Conservation (phyloP, 225 moss, liverwort and hornwort species). For the Physcomitrellopsis africana region DNA sequence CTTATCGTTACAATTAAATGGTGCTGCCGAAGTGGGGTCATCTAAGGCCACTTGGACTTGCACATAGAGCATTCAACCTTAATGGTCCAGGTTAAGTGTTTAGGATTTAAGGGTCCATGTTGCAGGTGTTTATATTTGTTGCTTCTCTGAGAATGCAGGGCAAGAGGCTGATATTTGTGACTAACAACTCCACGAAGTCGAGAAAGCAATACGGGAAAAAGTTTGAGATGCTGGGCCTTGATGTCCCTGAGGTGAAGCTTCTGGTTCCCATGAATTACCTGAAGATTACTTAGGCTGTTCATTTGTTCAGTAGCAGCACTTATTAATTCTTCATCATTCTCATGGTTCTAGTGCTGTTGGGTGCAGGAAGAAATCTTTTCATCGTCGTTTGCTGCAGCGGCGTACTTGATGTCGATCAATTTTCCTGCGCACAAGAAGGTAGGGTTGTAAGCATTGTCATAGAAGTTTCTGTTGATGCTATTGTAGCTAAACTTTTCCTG, state of each 20-base stretch:
- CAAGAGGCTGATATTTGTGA: constrained; percentile 76
- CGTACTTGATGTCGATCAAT: constrained; percentile 70
- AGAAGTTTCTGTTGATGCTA: neutral
- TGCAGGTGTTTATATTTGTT: neutral
- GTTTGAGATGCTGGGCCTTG: constrained; percentile 54
- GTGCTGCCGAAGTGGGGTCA: neutral
- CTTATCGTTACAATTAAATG: neutral
- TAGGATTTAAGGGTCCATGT: neutral
- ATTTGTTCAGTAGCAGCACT: neutral
- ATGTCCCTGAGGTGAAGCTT: no score
- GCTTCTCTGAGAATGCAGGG: constrained; percentile 41
- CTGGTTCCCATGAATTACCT: neutral
- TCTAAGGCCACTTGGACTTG: neutral
- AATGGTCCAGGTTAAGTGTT: no score
- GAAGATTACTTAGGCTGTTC: neutral
- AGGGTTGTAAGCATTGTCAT: neutral
- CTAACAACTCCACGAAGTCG: constrained; percentile 83
- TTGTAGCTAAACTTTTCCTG: neutral
- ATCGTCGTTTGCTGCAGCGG: constrained; percentile 75
- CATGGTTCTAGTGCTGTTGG: constrained; percentile 5
- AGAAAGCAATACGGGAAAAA: constrained; percentile 70
- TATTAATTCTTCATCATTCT: neutral
- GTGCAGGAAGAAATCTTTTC: constrained; percentile 82
- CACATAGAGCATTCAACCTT: neutral
- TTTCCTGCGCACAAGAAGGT: constrained; percentile 84